These are phyloP conservation scores for Iris macrosiphon DNA, from an alignment of 106 monocot species.

Conservation along the genomic window DNA sequence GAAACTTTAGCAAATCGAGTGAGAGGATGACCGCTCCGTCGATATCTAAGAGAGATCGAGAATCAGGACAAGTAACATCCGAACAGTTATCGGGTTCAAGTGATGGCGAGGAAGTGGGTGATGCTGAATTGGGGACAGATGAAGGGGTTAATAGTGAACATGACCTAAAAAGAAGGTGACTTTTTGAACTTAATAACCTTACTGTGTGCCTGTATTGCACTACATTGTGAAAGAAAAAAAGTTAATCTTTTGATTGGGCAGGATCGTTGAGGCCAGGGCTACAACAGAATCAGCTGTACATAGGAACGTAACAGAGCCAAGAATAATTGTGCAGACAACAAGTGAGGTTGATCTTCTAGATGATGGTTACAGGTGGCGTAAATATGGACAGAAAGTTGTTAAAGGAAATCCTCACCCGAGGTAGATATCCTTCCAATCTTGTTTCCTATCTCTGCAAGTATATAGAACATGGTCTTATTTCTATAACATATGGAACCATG, in stretches of 20 bases:
- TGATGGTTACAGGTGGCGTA: constrained; percentile 91
- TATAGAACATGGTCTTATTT: too few relatives aligned
- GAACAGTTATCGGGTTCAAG: constrained; percentile 68
- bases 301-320: constrained; percentile 52
- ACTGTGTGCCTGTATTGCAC: not conserved
- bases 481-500: too few relatives aligned
- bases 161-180: constrained; percentile 58
- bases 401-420: constrained; percentile 82
- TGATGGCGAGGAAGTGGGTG: constrained; percentile 53
- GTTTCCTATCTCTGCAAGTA: too few relatives aligned
- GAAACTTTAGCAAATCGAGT: constrained; percentile 10
- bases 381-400: constrained; percentile 89
- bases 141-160: constrained; percentile 32
- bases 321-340: constrained; percentile 73
- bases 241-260: constrained; percentile 9
- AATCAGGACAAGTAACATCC: constrained; percentile 22
- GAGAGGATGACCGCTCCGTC: not conserved
- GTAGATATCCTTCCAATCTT: constrained; percentile 15
- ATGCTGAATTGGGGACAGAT: constrained; percentile 26
- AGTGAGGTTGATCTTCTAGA: constrained; percentile 90
- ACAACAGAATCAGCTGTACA: constrained; percentile 29
- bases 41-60: constrained; percentile 16
- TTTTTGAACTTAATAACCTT: not conserved
- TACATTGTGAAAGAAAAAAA: not conserved
- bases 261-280: constrained; percentile 24